Evolutionary conservation across 2,329 filamentous ascomycete species (phyloP).

Genomic region (Fusarium secorum): DNA sequence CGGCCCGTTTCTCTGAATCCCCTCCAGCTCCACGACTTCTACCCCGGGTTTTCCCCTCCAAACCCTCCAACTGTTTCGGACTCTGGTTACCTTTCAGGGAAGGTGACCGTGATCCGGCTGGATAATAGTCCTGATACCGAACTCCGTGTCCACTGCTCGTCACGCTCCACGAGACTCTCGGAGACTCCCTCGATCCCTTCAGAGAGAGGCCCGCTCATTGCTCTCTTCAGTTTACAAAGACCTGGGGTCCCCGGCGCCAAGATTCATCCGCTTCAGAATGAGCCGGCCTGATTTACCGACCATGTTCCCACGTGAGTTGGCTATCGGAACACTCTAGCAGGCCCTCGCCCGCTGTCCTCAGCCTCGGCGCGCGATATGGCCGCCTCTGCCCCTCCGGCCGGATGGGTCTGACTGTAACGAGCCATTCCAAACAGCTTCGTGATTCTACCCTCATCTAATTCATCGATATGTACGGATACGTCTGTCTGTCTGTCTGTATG

Average conservation of each 20-base stretch:
- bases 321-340: conserved; percentile 20
- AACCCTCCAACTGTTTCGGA: conserved; percentile 28
- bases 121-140: conserved; percentile 6
- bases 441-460: background rate
- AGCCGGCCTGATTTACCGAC: conserved; percentile 17
- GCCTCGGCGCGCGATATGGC: conserved; percentile 9
- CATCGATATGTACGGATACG: background rate
- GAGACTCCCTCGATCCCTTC: background rate
- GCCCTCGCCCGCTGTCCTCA: background rate
- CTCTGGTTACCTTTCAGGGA: conserved; percentile 31
- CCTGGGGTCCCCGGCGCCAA: conserved; percentile 16
- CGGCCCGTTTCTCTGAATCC: conserved; percentile 38
- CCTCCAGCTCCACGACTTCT: conserved; percentile 28
- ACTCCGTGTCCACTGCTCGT: background rate
- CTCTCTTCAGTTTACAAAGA: background rate
- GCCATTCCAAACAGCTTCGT: conserved; percentile 5
- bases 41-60: conserved; percentile 40
- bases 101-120: conserved; percentile 25
- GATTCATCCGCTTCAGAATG: conserved; percentile 17
- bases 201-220: background rate
- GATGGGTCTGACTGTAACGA: conserved; percentile 11
- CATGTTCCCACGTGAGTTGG: conserved; percentile 19
- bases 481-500: background rate
- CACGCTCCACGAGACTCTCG: background rate
- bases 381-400: conserved; percentile 1